Conservation (phyloP, 2,329 filamentous ascomycete species). For the Bipolaris victoriae region DNA sequence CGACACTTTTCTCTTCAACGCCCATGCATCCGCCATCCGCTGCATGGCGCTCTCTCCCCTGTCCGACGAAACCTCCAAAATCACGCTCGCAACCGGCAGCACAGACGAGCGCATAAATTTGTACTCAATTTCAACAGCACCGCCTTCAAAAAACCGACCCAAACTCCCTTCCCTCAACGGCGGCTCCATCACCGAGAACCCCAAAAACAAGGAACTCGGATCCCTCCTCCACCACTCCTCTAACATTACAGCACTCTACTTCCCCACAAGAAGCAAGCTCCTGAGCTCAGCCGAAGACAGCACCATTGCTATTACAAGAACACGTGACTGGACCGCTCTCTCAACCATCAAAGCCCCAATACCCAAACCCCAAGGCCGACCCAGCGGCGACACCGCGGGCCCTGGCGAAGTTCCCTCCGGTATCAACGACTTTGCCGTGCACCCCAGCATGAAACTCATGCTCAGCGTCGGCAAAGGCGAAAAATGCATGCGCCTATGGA, state of each 20-base stretch:
- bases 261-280: constrained; percentile 86
- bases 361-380: constrained; percentile 78
- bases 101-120: constrained; percentile 96
- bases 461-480: constrained; percentile 90
- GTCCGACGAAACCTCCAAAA: constrained; percentile 75
- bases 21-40: constrained; percentile 87
- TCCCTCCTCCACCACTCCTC: constrained; percentile 85
- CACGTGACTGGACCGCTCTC: constrained; percentile 86
- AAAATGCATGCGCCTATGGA: constrained; percentile 92
- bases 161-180: constrained; percentile 71
- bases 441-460: constrained; percentile 97
- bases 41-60: constrained; percentile 80
- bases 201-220: constrained; percentile 85
- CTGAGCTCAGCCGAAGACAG: constrained; percentile 90
- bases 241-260: constrained; percentile 77
- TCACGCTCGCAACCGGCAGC: constrained; percentile 87
- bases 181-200: constrained; percentile 80
- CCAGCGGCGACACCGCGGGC: constrained; percentile 87
- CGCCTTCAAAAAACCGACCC: constrained; percentile 62
- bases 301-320: constrained; percentile 84
- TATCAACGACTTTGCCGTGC: constrained; percentile 92
- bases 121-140: constrained; percentile 75
- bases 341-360: constrained; percentile 88
- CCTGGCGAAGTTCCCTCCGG: constrained; percentile 82
- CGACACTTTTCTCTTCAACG: constrained; percentile 95